Evolutionary conservation across 495 filamentous ascomycete genomes (phyloP).

Genomic region (Talaromyces wortmannii): DNA sequence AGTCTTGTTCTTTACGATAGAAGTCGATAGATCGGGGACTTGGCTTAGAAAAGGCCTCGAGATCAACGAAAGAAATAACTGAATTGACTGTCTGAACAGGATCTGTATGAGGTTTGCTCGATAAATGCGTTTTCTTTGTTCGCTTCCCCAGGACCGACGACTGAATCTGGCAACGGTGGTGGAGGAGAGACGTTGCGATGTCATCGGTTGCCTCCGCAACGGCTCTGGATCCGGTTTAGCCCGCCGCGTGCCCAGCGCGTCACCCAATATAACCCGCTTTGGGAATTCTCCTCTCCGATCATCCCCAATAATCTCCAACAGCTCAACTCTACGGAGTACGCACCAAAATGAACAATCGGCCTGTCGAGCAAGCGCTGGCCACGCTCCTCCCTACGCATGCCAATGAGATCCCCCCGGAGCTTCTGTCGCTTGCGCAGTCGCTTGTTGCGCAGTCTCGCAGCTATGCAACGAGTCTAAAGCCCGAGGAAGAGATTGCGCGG

Average conservation of each 20-base stretch:
- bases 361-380: conserved; percentile 67
- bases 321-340: too few species aligned
- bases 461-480: conserved; percentile 70
- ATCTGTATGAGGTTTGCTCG: too few species aligned
- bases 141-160: too few species aligned
- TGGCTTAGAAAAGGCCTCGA: too few species aligned
- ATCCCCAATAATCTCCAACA: not conserved
- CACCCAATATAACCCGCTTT: conserved; percentile 2
- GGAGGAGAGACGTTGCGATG: not conserved
- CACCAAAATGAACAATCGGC: conserved; percentile 44
- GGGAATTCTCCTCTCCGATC: not conserved
- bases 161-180: too few species aligned
- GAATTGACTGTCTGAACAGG: too few species aligned
- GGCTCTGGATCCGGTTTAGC: not conserved
- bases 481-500: conserved; percentile 82
- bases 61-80: too few species aligned
- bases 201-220: not conserved
- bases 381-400: conserved; percentile 74
- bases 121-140: too few species aligned
- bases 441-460: conserved; percentile 82
- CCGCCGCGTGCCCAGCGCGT: not conserved
- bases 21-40: too few species aligned
- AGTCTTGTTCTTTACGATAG: too few species aligned
- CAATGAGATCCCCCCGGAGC: conserved; percentile 61
- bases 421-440: conserved; percentile 69